Base-by-base conservation (phyloP, 495 filamentous ascomycete genomes). In the Aspergillus taichungensis region DNA sequence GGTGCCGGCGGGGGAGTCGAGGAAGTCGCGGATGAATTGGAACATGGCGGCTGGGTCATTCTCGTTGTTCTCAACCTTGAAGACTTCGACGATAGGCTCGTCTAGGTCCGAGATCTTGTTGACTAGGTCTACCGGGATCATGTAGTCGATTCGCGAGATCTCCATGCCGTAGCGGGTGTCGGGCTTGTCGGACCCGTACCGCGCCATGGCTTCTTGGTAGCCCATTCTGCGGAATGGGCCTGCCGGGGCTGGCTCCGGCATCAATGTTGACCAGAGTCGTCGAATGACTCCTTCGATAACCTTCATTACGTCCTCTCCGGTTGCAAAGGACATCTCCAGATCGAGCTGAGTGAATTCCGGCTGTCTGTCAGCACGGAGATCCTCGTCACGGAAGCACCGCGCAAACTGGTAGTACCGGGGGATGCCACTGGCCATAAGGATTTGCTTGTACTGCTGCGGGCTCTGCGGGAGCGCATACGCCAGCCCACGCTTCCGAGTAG, bases 281-380 rank as follows among this genome's bases (percentile, higher is more conserved):
- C 70, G 70, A 3, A 95, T 68, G 3, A 94, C 67, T 5, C 58
- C 52, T 54, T 94, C 85, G 29, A 94, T 71, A 3, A 66, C 61
- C 3, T 59, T 46, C 78, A 90, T 92, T 1, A 98, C 85, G 52
- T 85, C 77, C 13, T 82, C 58, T 3, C 84, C 82, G 8, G 65
- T 78, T 0, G 83, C 82, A 60, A 94, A 98, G 5, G 83, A 76
- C 82, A 94, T 88, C 61, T 98, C 92, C 30, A 98, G 47, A 75
- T 98, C 92, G 32, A 97, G 76, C 85, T 98, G 92, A 8, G 92
- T 95, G 57, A 98, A 98, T 56, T 98, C 92, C 4, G 92, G 92
- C 59, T 98, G 92, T 47, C 92, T 74, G 61, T 97, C 94, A 0
- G 94, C 90, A 14, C 92, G 73, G 35, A 91, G 68, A 69, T 96